phyloP scores from a whole-genome alignment of 768 basidiomycete genomes.

The Hypsizygus marmoreus region DNA sequence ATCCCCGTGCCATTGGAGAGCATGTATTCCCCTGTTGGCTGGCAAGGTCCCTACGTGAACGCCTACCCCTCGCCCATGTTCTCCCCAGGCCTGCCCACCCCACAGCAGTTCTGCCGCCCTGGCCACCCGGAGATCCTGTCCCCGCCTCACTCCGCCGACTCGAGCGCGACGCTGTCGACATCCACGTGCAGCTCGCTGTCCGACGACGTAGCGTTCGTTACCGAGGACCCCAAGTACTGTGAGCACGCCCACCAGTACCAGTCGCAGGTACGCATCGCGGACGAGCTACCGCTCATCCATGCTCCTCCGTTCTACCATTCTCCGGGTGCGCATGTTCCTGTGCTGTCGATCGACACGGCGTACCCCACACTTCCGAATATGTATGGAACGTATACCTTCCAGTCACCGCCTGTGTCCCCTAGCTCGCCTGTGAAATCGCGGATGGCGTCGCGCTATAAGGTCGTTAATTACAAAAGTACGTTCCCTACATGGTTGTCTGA shows the following conservation, averaged over 20 bases:
- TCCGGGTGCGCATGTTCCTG: constrained; percentile 10
- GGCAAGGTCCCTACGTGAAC: constrained; percentile 7
- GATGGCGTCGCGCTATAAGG: constrained; percentile 31
- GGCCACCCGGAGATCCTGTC: constrained; percentile 15
- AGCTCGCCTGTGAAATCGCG: constrained; percentile 10
- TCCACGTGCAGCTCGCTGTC: constrained; percentile 22
- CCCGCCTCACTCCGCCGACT: constrained; percentile 12
- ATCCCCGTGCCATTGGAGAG: constrained; percentile 1
- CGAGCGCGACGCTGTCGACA: constrained; percentile 12
- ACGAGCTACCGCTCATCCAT: constrained; percentile 33
- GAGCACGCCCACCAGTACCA: constrained; percentile 43
- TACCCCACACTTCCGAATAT: constrained; percentile 12
- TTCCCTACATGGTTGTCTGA: constrained; percentile 2
- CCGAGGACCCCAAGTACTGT: constrained; percentile 41
- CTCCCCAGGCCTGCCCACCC: constrained; percentile 5
- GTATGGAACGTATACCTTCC: constrained; percentile 11
- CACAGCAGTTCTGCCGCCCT: constrained; percentile 9
- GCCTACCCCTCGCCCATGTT: constrained; percentile 10
- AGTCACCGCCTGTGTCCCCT: constrained; percentile 11
- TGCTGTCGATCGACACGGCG: constrained; percentile 21
- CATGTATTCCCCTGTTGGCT: constrained; percentile 5
- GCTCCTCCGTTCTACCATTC: constrained; percentile 30
- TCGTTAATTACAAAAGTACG: constrained; percentile 45
- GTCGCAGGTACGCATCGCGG: constrained; percentile 38
- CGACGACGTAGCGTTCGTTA: constrained; percentile 33